Base-by-base conservation (phyloP, 163 green algal species). In the Scenedesmus sp. region DNA sequence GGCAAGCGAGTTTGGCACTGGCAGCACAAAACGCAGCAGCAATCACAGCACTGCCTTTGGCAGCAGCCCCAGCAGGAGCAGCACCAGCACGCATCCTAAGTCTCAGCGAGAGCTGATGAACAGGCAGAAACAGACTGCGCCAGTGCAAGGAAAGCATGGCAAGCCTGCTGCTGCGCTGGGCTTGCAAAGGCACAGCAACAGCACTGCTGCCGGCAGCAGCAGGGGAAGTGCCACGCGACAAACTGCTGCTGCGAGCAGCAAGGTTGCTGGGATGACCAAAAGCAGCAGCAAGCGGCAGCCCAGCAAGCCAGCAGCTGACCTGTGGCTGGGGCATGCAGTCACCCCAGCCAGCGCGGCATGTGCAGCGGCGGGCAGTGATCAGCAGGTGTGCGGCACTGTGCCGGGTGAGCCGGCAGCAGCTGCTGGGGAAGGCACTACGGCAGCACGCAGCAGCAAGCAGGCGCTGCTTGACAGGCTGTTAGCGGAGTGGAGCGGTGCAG, bases 41-140 rank as follows among this genome's bases (percentile, higher is more conserved):
- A 35, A 0, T 18, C 0, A 2, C 30, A 40, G 16, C 56, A 33
- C 20, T 33, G 56, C 56, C 7, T 70, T 22, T 70, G 65, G 30
- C 65, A 76, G 12, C 7, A 70, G 56, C 56, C 3, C 4, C 30
- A 72, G 30, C 65, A 37, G n/a, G 22, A 40, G 30, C 65, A 76
- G 65, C 65, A 76, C 9, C 65, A 76, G 30, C 65, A 76, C 7
- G 65, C 30, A 40, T 0, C 30, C 30, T 30, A 40, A 15, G 7
- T 59, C 26, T 15, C 24, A 73, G n/a, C 44, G 46, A n/a, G 44
- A 72, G 10, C 81, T 73, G 2, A 86, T 86, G 49, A 86, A 86
- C 51, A 87, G 26, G 53, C 30, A 35, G 24, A 51, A 87, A 53
- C 82, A 87, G 65, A 26, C 10, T 76, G 30, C 30, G 22, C 15